phyloP scores from a whole-genome alignment of 257 asterid species.

The Asclepias syriaca region DNA sequence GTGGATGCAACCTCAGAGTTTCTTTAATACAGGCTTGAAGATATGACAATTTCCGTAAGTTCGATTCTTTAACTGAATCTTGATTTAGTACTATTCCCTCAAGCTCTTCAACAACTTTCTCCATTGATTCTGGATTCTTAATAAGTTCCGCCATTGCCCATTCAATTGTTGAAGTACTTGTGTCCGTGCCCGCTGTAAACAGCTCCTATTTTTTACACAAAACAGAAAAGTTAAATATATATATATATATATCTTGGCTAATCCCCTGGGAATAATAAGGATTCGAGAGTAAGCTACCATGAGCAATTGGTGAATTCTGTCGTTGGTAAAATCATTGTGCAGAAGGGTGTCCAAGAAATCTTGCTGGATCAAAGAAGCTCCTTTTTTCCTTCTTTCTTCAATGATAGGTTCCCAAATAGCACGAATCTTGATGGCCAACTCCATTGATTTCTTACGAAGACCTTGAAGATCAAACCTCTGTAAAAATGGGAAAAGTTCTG shows the following conservation, averaged over 20 bases:
- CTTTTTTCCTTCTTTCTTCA: constrained; percentile 24
- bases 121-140: constrained; percentile 19
- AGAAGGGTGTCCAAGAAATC: constrained; percentile 34
- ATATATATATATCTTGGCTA: no score
- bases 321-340: constrained; percentile 25
- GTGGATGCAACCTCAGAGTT: constrained; percentile 50
- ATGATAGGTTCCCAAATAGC: constrained; percentile 34
- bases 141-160: constrained; percentile 38
- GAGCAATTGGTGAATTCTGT: constrained; percentile 32
- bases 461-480: constrained; percentile 43
- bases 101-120: constrained; percentile 21
- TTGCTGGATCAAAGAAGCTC: neutral
- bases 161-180: constrained; percentile 33
- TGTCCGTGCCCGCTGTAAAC: constrained; percentile 38
- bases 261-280: no score
- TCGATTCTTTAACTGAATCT: constrained; percentile 7
- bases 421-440: neutral
- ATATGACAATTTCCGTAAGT: constrained; percentile 18
- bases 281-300: no score
- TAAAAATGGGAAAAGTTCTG: constrained; percentile 39
- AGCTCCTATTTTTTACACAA: constrained; percentile 22
- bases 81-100: constrained; percentile 10
- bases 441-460: constrained; percentile 15
- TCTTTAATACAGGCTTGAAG: constrained; percentile 40
- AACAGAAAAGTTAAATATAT: neutral